Conservation (phyloP, 805 yeast species). For the Tetrapisispora pingtungensis region DNA sequence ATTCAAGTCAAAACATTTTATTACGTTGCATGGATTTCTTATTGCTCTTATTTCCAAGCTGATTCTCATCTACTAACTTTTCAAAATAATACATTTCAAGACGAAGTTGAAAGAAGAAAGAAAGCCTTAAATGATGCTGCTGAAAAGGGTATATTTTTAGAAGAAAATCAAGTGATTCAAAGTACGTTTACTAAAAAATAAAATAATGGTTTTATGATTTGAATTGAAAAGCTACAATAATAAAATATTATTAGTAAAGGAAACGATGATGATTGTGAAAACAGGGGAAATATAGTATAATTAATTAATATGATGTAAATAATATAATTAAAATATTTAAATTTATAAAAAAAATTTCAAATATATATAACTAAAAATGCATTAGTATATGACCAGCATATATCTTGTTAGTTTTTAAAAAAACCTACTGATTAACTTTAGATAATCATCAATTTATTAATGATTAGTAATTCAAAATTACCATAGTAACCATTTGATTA, state of each 20-base stretch:
- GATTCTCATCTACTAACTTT: conserved; percentile 32
- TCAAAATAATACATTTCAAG: conserved; percentile 27
- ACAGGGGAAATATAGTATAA: too few relatives aligned
- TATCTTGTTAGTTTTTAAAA: too few relatives aligned
- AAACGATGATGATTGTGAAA: too few relatives aligned
- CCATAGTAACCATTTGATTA: conserved; percentile 22
- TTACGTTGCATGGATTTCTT: conserved; percentile 33
- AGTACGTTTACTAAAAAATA: conserved; percentile 1
- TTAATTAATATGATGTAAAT: background rate
- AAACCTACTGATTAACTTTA: too few relatives aligned
- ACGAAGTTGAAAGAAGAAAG: conserved; percentile 29
- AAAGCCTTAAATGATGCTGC: conserved; percentile 36
- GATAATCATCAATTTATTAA: too few relatives aligned
- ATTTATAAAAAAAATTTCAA: background rate
- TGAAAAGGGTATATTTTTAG: conserved; percentile 35
- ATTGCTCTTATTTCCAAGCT: conserved; percentile 35
- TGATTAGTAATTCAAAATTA: conserved; percentile 1
- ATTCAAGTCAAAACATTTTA: conserved; percentile 34
- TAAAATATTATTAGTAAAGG: too few relatives aligned
- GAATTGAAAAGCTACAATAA: too few relatives aligned
- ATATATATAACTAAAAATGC: conserved; percentile 1
- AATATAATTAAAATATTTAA: background rate
- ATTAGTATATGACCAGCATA: background rate
- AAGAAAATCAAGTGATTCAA: conserved; percentile 23
- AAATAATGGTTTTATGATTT: too few relatives aligned